phyloP scores from a whole-genome alignment of 2,329 filamentous ascomycete species.

The Phialophora expanda region DNA sequence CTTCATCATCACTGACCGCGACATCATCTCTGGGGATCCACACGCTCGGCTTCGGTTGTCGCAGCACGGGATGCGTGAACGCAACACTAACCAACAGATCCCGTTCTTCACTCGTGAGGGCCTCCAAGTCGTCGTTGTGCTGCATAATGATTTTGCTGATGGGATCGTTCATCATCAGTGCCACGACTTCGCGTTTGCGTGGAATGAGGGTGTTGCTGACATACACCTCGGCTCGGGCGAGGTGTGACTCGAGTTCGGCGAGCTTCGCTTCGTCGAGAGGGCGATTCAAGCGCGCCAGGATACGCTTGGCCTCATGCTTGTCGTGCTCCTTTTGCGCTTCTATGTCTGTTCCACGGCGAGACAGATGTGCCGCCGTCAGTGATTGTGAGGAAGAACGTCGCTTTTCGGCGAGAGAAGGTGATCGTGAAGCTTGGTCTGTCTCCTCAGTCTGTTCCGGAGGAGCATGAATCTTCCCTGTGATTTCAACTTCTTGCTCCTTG shows the following conservation, averaged over 20 bases:
- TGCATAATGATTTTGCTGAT: conserved; percentile 36
- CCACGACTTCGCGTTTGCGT: conserved; percentile 22
- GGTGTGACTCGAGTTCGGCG: conserved; percentile 21
- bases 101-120: conserved; percentile 35
- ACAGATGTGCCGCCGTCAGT: conserved; percentile 12
- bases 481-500: conserved; percentile 18
- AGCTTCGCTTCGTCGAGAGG: conserved; percentile 26
- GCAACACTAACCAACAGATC: conserved; percentile 38
- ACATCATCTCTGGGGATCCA: conserved; percentile 39
- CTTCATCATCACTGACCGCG: conserved; percentile 38
- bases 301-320: conserved; percentile 24
- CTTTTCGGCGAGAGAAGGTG: conserved; percentile 13
- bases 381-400: conserved; percentile 15
- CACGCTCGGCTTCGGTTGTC: conserved; percentile 36
- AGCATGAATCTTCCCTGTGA: not conserved
- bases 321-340: conserved; percentile 25
- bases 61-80: conserved; percentile 39
- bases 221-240: conserved; percentile 15
- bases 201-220: conserved; percentile 23
- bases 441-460: conserved; percentile 12
- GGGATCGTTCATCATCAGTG: conserved; percentile 30
- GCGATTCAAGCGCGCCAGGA: conserved; percentile 25
- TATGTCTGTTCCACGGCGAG: conserved; percentile 21
- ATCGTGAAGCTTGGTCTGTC: conserved; percentile 1
- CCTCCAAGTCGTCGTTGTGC: conserved; percentile 38